Evolutionary conservation across 345 rosid species (phyloP), one percentile per base, ranked within the genome.

Genomic region (Kernera saxatilis): DNA sequence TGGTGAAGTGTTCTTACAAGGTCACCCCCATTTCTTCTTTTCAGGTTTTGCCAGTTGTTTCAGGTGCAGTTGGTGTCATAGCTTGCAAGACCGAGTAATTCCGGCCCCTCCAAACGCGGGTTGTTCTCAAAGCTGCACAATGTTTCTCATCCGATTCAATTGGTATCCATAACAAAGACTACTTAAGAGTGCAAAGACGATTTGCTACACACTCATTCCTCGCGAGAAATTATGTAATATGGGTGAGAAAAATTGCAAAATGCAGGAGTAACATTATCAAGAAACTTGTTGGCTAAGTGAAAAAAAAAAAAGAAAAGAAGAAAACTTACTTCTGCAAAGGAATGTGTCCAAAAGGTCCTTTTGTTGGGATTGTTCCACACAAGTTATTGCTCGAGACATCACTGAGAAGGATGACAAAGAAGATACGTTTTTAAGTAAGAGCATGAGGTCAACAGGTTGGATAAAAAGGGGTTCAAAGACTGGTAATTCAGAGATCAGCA

Each of bases 301-400:
- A 4, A 69, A 5, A 4, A 11, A 36, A 11, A 17, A 51, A 8
- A 8, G n/a, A 43, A 64, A 26, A 43, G 35, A 8, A n/a, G n/a
- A n/a, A n/a, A 68, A 59, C 88, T 69, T 85, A 93, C 98, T 93
- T 93, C 83, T 79, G 83, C 64, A 87, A 36, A 45, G 98, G 94
- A 72, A 93, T 86, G 81, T 79, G 96, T 78, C 82, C 84, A 75
- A 94, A 94, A 52, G 99, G 93, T 41, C 99, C 97, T 5, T 43
- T 79, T 45, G 97, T 82, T 71, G 99, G 97, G 80, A 94, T 91
- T 58, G 99, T 91, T 76, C 99, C 99, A 71, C 99, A 94, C 36
- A 94, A 72, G 82, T 91, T 77, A 83, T 94, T 94, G 82, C 58
- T 88, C 2, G 99, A 83, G 48, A 91, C 95, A 76, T 94, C 97